Evolutionary conservation across 2,329 filamentous ascomycete genomes (phyloP).

Genomic region (Colletotrichum magnum): DNA sequence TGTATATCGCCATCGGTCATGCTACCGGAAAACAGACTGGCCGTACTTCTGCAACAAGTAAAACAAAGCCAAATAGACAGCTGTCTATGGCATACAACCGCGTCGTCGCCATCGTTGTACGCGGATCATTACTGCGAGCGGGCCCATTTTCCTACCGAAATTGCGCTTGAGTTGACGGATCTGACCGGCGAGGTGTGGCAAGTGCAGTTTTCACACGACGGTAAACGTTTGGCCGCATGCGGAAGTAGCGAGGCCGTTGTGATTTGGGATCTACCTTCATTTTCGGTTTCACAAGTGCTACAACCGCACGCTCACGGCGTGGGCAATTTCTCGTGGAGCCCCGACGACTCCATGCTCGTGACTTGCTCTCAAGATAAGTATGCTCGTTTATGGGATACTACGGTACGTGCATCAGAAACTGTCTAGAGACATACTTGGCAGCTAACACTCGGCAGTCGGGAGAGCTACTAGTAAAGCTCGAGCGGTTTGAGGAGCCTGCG

Average conservation of each 20-base stretch:
- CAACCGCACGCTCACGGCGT: slow-evolving; percentile 79
- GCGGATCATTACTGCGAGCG: slow-evolving; percentile 88
- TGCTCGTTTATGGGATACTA: slow-evolving; percentile 82
- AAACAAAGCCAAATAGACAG: slow-evolving; percentile 86
- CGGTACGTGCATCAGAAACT: slow-evolving; percentile 62
- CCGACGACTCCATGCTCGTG: slow-evolving; percentile 88
- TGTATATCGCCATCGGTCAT: slow-evolving; percentile 97
- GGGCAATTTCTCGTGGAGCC: slow-evolving; percentile 90
- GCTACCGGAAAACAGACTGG: slow-evolving; percentile 92
- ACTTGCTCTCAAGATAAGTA: slow-evolving; percentile 83
- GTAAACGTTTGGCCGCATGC: slow-evolving; percentile 84
- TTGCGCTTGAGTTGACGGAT: slow-evolving; percentile 78
- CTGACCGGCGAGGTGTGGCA: slow-evolving; percentile 92
- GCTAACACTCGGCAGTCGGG: slow-evolving; percentile 66
- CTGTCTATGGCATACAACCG: slow-evolving; percentile 91
- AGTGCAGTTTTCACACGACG: slow-evolving; percentile 90
- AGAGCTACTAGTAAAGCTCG: slow-evolving; percentile 72
- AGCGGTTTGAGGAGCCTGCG: slow-evolving; percentile 85
- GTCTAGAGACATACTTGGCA: no score
- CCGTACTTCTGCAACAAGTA: slow-evolving; percentile 84
- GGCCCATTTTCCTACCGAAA: slow-evolving; percentile 82
- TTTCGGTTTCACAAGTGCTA: slow-evolving; percentile 74
- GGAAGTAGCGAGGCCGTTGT: slow-evolving; percentile 81
- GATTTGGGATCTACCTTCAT: slow-evolving; percentile 85
- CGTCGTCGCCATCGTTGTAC: slow-evolving; percentile 85